Evolutionary conservation across 805 yeast genomes (phyloP).

Genomic region (Saturnispora sekii): DNA sequence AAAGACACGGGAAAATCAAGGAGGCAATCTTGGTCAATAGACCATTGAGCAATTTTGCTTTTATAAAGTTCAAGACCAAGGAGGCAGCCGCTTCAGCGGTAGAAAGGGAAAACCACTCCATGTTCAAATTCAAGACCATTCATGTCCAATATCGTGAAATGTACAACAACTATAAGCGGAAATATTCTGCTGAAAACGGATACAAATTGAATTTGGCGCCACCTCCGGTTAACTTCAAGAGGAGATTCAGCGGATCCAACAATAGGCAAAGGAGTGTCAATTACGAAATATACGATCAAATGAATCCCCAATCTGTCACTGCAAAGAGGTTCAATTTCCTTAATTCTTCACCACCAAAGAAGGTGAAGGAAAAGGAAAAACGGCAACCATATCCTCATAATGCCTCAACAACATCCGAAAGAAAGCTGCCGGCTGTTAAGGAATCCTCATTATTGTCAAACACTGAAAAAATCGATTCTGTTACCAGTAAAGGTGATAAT

Average conservation of each 20-base stretch:
- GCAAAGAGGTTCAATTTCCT: slow-evolving; percentile 1
- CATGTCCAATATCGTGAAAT: slow-evolving; percentile 78
- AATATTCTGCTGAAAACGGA: slow-evolving; percentile 19
- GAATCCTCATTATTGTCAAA: too few species aligned
- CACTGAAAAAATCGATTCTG: slow-evolving; percentile 10
- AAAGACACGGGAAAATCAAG: slow-evolving; percentile 54
- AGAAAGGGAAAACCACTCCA: slow-evolving; percentile 74
- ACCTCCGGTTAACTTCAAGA: slow-evolving; percentile 63
- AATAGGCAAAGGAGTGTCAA: slow-evolving; percentile 3
- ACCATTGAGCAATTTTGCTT: slow-evolving; percentile 54
- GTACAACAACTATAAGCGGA: slow-evolving; percentile 29
- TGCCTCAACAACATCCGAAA: too few species aligned
- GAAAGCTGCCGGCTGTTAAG: too few species aligned
- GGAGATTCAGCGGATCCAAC: slow-evolving; percentile 23
- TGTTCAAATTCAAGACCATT: slow-evolving; percentile 62
- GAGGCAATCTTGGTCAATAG: slow-evolving; percentile 47
- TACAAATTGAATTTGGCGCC: slow-evolving; percentile 48
- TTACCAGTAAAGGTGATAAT: slow-evolving; percentile 15
- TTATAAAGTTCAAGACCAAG: slow-evolving; percentile 54
- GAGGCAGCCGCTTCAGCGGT: slow-evolving; percentile 80
- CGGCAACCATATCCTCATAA: too few species aligned
- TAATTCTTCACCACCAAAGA: background rate
- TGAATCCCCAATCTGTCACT: background rate
- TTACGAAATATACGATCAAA: slow-evolving; percentile 5
- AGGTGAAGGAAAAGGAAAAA: too few species aligned